A percentile compares a stretch with the other conserved stretches of the same genome.
phyloP scores from a whole-genome alignment of 2,329 filamentous ascomycete species.

The Chaetoscypha palmicola region DNA sequence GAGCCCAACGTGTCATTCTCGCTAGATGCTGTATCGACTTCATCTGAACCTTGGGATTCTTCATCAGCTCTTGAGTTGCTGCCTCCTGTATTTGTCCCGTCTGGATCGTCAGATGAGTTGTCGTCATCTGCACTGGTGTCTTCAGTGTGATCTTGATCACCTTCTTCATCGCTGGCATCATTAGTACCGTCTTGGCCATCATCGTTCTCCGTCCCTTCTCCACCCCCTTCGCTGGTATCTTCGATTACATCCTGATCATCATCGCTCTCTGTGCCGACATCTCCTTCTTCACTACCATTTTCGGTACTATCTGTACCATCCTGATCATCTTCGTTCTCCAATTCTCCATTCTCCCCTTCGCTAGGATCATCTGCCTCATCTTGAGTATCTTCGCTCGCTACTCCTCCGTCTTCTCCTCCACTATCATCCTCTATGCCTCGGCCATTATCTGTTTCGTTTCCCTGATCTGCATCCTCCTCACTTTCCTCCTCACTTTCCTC shows the following conservation, averaged over 20 bases:
- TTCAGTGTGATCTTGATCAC: slow-evolving; percentile 7
- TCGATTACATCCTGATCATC: background rate
- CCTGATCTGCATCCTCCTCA: slow-evolving; percentile 6
- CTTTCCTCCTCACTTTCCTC: slow-evolving; percentile 1
- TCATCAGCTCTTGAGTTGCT: background rate
- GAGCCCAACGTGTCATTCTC: background rate
- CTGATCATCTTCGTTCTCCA: slow-evolving; percentile 2
- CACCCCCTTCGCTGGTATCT: too few relatives aligned
- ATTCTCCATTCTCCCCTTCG: background rate
- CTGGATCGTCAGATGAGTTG: background rate
- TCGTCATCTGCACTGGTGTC: too few relatives aligned
- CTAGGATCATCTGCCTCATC: slow-evolving; percentile 8
- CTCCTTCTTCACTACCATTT: slow-evolving; percentile 1
- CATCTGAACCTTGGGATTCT: background rate
- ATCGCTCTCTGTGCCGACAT: background rate
- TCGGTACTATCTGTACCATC: slow-evolving; percentile 2
- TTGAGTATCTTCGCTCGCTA: too few relatives aligned
- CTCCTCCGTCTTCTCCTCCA: slow-evolving; percentile 6
- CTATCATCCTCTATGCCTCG: background rate
- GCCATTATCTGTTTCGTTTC: too few relatives aligned
- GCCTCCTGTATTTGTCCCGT: slow-evolving; percentile 1
- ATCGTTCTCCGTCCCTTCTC: too few relatives aligned
- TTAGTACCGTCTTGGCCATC: background rate
- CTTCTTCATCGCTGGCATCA: background rate
- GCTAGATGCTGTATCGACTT: background rate